Base-by-base conservation (phyloP, 163 green algal species). In the Trebouxia gelatinosa region DNA sequence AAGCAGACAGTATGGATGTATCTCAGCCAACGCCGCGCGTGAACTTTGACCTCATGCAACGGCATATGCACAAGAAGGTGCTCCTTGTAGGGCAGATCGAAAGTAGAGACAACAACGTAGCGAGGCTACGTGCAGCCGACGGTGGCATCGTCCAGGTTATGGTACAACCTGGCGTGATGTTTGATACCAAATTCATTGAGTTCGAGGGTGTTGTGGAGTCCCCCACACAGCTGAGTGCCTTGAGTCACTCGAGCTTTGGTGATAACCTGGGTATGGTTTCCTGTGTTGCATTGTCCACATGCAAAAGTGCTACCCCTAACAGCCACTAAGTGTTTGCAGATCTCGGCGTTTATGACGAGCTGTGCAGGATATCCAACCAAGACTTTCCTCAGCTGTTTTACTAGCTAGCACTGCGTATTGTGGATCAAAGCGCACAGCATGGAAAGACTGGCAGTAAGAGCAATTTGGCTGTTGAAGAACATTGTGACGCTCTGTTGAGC, bases 221-320 rank as follows among this genome's bases (percentile, higher is more conserved):
- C 46, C 80, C 85, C 31, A 85, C 67, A 39, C 80, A 50, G 17
- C 16, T 90, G 11, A 57, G 34, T 28, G 85, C 84, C 65, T 74
- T 86, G 54, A 71, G 28, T 37, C 40, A 39, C 74, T 65, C 38
- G 9, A n/a, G 34, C 31, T 85, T 90, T 51, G 66, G 78, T 28
- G 74, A 72, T 75, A 81, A 35, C 37, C 85, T 90, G 80, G 85
- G 85, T 88, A 80, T n/a, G n/a, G n/a, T n/a, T n/a, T n/a, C n/a
- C n/a, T n/a, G n/a, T n/a, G n/a, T n/a, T n/a, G n/a, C n/a, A n/a
- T n/a, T n/a, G n/a, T n/a, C n/a, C n/a, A n/a, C n/a, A n/a, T n/a
- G n/a, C n/a, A n/a, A n/a, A n/a, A n/a, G n/a, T n/a, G n/a, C n/a
- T n/a, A n/a, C n/a, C n/a, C n/a, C n/a, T n/a, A n/a, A n/a, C n/a